Conservation (phyloP, 768 basidiomycete genomes). For the Clavaria fumosa region DNA sequence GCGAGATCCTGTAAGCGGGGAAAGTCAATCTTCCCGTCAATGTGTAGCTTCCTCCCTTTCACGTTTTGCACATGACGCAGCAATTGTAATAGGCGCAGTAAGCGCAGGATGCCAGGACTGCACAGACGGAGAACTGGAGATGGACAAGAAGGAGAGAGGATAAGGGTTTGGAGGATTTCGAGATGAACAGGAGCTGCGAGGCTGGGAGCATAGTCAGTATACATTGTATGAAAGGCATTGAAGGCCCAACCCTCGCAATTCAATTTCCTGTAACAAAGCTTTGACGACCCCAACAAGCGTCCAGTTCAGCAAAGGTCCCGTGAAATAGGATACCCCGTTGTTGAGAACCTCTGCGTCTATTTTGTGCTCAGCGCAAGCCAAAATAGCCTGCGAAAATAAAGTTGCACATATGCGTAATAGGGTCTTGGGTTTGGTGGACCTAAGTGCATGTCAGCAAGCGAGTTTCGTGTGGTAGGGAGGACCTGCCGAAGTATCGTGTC, state of each 20-base stretch:
- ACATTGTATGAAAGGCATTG: background rate
- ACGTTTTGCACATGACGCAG: conserved; percentile 27
- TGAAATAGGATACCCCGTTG: conserved; percentile 69
- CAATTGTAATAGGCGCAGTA: too few relatives aligned
- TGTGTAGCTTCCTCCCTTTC: conserved; percentile 6
- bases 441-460: conserved; percentile 14
- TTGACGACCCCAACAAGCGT: conserved; percentile 62
- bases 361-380: conserved; percentile 28
- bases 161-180: conserved; percentile 48
- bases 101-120: conserved; percentile 35
- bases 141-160: conserved; percentile 52
- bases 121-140: conserved; percentile 50
- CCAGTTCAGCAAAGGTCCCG: conserved; percentile 61
- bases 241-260: conserved; percentile 32
- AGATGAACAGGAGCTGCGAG: conserved; percentile 34
- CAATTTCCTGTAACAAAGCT: conserved; percentile 44
- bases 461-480: background rate
- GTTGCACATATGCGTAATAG: conserved; percentile 53
- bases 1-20: background rate
- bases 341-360: conserved; percentile 53
- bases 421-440: conserved; percentile 54
- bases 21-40: conserved; percentile 3
- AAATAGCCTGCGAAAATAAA: conserved; percentile 49
- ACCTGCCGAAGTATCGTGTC: conserved; percentile 54
- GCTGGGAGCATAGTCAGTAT: conserved; percentile 18